Evolutionary conservation across 441 rosid genomes (phyloP).

Genomic region (Daphne laureola): DNA sequence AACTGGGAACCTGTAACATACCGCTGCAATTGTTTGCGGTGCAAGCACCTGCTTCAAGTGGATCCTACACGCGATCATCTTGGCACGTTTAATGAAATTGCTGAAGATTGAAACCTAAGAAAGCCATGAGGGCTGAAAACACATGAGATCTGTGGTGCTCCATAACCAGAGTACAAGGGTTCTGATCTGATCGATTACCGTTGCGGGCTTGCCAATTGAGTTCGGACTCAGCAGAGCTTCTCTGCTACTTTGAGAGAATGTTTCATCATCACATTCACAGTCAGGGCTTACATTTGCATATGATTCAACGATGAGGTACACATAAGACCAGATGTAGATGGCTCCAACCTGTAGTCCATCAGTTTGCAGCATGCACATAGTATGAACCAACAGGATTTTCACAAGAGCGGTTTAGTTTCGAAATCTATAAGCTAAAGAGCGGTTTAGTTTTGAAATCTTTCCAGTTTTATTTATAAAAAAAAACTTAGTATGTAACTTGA

Average conservation of each 20-base stretch:
- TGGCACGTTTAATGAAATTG: conserved; percentile 24
- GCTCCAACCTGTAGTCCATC: conserved; percentile 52
- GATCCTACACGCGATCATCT: conserved; percentile 19
- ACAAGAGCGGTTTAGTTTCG: too few species aligned
- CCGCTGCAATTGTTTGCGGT: conserved; percentile 75
- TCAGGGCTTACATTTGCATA: conserved; percentile 22
- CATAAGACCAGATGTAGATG: conserved; percentile 74
- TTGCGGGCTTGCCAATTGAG: conserved; percentile 27
- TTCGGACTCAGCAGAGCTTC: conserved; percentile 32
- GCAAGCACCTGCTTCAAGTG: conserved; percentile 53
- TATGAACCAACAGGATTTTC: too few species aligned
- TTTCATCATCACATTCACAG: conserved; percentile 15
- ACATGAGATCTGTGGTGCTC: conserved; percentile 14
- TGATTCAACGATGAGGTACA: conserved; percentile 55
- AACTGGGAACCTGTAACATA: conserved; percentile 18
- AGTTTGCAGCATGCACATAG: background rate
- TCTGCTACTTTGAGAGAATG: conserved; percentile 9
- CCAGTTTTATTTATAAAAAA: too few species aligned
- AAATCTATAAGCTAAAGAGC: too few species aligned
- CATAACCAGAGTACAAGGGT: too few species aligned
- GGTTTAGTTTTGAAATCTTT: too few species aligned
- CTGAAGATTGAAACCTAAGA: conserved; percentile 30
- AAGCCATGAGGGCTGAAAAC: conserved; percentile 1
- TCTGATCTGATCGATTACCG: conserved; percentile 5
- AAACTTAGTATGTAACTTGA: too few species aligned